Conservation (phyloP, 192 early-diverging fungal genomes). For the Coemansia umbellata region DNA sequence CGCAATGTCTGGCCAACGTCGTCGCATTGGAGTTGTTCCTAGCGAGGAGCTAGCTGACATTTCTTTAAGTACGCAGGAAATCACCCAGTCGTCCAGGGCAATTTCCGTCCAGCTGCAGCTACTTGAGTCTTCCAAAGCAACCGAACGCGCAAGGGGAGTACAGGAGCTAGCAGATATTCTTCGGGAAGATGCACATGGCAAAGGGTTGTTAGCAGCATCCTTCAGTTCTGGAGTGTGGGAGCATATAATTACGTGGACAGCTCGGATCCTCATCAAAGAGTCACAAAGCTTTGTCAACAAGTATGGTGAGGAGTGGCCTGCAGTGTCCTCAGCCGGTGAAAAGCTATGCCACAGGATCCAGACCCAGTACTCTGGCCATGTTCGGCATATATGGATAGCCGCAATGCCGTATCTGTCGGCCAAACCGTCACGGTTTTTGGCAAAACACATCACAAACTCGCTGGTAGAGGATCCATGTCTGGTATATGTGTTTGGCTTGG, state of each 20-base stretch:
- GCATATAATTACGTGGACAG: constrained; percentile 38
- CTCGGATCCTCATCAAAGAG: constrained; percentile 40
- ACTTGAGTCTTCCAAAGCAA: constrained; percentile 44
- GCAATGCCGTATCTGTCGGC: constrained; percentile 41
- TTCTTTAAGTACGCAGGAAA: background rate
- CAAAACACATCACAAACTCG: constrained; percentile 33
- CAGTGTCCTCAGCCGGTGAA: constrained; percentile 17
- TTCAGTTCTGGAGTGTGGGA: constrained; percentile 23
- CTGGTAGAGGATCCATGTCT: constrained; percentile 30
- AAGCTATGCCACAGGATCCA: constrained; percentile 33
- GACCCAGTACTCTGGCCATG: constrained; percentile 32
- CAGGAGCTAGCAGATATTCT: constrained; percentile 37
- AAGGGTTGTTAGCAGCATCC: constrained; percentile 15
- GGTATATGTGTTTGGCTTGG: constrained; percentile 24
- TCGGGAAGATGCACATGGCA: constrained; percentile 24
- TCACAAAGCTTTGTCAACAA: constrained; percentile 38
- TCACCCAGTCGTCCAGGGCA: constrained; percentile 4
- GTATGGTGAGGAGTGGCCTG: constrained; percentile 26
- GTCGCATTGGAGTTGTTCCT: constrained; percentile 34
- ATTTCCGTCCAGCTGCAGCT: constrained; percentile 26
- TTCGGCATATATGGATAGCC: constrained; percentile 46
- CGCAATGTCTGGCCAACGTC: constrained; percentile 25
- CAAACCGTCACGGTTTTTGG: constrained; percentile 28
- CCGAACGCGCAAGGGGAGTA: constrained; percentile 33
- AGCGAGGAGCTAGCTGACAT: constrained; percentile 15